Conservation (phyloP, 192 early-diverging fungal genomes). For the Linnemannia zychae region DNA sequence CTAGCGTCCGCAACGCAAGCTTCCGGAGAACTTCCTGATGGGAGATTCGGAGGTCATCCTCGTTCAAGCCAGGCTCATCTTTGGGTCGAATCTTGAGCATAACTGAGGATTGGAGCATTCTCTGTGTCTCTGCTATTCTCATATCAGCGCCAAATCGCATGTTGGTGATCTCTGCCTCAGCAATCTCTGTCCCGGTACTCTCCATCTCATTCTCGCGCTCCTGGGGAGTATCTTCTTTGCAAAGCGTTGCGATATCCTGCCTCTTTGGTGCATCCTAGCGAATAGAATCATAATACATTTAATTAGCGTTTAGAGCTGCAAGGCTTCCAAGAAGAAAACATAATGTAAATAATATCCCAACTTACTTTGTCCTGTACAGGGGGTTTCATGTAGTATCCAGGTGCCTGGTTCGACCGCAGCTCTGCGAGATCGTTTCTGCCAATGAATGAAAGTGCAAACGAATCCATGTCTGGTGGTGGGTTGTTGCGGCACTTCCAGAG, state of each 20-base stretch:
- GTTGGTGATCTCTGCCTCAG: slow-evolving; percentile 64
- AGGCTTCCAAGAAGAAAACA: background rate
- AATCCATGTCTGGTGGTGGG: slow-evolving; percentile 59
- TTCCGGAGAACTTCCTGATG: slow-evolving; percentile 31
- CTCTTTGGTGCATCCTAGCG: slow-evolving; percentile 21
- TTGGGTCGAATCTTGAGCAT: slow-evolving; percentile 39
- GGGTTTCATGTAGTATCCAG: slow-evolving; percentile 26
- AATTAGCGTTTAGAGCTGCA: background rate
- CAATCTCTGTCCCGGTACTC: slow-evolving; percentile 45
- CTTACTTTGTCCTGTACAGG: background rate
- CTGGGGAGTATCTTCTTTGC: slow-evolving; percentile 29
- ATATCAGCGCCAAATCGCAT: slow-evolving; percentile 69
- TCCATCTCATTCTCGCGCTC: slow-evolving; percentile 46
- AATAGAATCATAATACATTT: slow-evolving; percentile 5
- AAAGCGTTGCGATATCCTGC: slow-evolving; percentile 32
- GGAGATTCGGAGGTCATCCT: slow-evolving; percentile 31
- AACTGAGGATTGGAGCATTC: slow-evolving; percentile 60
- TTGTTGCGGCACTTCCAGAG: slow-evolving; percentile 63
- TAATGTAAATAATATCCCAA: background rate
- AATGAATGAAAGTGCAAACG: slow-evolving; percentile 63
- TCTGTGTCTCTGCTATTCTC: slow-evolving; percentile 66
- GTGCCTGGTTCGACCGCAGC: slow-evolving; percentile 17
- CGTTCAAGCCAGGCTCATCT: slow-evolving; percentile 34
- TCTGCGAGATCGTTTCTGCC: slow-evolving; percentile 59
- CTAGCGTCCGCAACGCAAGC: slow-evolving; percentile 64